A percentile compares a stretch with the other conserved stretches of the same genome.
Evolutionary conservation across 202 grass and related monocot genomes (phyloP).

Genomic region (Panicum hallii): DNA sequence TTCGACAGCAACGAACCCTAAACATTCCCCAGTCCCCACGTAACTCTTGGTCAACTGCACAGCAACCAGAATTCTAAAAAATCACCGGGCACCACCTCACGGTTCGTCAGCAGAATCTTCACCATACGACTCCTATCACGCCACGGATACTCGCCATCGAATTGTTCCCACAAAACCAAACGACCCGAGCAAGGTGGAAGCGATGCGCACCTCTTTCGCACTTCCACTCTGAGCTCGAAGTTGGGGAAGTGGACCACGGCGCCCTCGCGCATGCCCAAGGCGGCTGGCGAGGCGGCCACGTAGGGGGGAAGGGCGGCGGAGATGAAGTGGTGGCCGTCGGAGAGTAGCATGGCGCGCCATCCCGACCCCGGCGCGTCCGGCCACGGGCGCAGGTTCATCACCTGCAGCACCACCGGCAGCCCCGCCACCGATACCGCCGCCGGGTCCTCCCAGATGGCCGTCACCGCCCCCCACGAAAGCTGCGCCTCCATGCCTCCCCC

Average conservation of each 20-base stretch:
- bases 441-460: constrained; percentile 3
- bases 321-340: constrained; percentile 39
- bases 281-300: not conserved
- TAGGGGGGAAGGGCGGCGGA: not conserved
- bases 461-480: not conserved
- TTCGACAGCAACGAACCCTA: not conserved
- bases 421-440: not conserved
- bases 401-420: constrained; percentile 14
- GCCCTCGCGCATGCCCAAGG: not conserved
- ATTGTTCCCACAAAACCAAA: not conserved
- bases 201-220: not conserved
- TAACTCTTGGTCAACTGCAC: no score
- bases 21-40: not conserved
- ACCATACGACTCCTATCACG: not conserved
- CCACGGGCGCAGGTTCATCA: constrained; percentile 45
- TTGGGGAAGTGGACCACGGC: constrained; percentile 1
- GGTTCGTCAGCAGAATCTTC: not conserved
- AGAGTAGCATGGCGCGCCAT: constrained; percentile 55
- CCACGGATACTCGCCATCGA: not conserved
- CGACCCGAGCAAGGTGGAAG: not conserved
- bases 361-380: constrained; percentile 25
- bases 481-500: constrained; percentile 3
- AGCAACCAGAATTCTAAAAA: not conserved
- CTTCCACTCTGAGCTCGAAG: not conserved
- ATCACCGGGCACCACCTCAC: no score